These are phyloP conservation scores for Plectranthus barbatus DNA, from an alignment of 257 asterid species.

Conservation along the genomic window DNA sequence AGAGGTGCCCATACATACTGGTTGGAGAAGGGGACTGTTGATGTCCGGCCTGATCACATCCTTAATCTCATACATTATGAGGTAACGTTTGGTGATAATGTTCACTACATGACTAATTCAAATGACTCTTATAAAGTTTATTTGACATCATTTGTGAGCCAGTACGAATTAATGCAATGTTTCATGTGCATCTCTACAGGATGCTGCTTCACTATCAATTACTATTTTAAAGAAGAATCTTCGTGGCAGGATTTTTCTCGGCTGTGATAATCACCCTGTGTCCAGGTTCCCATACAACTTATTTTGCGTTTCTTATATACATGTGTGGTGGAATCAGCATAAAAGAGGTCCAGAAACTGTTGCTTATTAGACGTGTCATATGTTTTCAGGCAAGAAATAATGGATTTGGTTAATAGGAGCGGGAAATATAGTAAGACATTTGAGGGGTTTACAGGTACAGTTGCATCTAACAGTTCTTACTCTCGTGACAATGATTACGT, in stretches of 20 bases:
- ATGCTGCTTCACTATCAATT: conserved; percentile 80
- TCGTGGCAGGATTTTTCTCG: conserved; percentile 56
- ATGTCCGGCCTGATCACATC: conserved; percentile 86
- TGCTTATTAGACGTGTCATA: background rate
- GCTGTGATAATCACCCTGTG: conserved; percentile 84
- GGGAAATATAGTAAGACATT: conserved; percentile 68
- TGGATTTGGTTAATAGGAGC: conserved; percentile 68
- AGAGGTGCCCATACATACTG: conserved; percentile 85
- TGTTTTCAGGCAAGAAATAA: conserved; percentile 65
- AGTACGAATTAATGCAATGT: background rate
- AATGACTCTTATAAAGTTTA: background rate
- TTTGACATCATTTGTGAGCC: background rate
- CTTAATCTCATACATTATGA: conserved; percentile 89
- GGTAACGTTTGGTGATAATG: conserved; percentile 33
- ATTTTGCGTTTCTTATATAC: background rate
- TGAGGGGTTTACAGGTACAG: conserved; percentile 61
- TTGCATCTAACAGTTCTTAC: background rate
- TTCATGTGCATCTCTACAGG: conserved; percentile 34
- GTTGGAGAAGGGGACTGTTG: conserved; percentile 70
- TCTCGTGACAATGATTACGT: no score
- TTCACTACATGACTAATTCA: background rate
- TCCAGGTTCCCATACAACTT: conserved; percentile 45
- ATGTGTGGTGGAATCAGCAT: background rate
- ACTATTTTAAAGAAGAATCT: conserved; percentile 61
- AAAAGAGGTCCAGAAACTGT: background rate